Base-by-base conservation (phyloP, 2,329 filamentous ascomycete genomes). In the Penicillium sp. region DNA sequence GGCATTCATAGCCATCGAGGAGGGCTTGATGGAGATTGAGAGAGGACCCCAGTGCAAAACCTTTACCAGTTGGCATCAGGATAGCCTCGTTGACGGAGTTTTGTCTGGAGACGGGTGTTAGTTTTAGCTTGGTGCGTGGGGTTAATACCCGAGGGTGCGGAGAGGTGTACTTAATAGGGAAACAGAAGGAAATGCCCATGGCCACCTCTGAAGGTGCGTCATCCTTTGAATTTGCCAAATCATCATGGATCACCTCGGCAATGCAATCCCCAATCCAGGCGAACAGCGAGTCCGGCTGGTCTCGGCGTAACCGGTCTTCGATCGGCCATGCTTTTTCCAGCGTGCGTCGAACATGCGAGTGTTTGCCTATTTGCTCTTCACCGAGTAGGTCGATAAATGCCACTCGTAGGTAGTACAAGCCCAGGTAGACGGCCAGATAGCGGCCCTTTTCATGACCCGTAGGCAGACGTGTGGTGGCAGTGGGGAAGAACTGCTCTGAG, bases 241-340 rank as follows among this genome's bases (percentile, higher is more conserved):
- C 69, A 60, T 86, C 82, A 37, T 76, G 76, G n/a, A 93, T 86
- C 1, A 92, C 89, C 56, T 88, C 81, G 11, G 88, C 88, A 63
- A 93, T 90, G 67, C 88, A 89, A 65, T 83, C 79, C 38, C 90
- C 90, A 64, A 93, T 90, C 89, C 90, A 93, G 15, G 81, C 76
- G 71, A 93, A 93, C 1, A 93, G 78, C 28, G 86, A 85, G 57
- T 88, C 84, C 1, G 88, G 84, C 59, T 91, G 86, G 66, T 90
- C 85, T 65, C 84, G 86, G 71, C 92, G 92, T 63, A 92, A 76
- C 56, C 88, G 85, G 43, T 92, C 86, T 50, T 84, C 84, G 67
- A 93, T 93, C 7, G 89, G 85, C 89, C 90, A 92, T 55, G 85
- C 85, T 64, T 83, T 88, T 72, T 92, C 90, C 57, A 91, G 76